Evolutionary conservation across 345 rosid species (phyloP).

Genomic region (Cardamine chenopodiifolia): DNA sequence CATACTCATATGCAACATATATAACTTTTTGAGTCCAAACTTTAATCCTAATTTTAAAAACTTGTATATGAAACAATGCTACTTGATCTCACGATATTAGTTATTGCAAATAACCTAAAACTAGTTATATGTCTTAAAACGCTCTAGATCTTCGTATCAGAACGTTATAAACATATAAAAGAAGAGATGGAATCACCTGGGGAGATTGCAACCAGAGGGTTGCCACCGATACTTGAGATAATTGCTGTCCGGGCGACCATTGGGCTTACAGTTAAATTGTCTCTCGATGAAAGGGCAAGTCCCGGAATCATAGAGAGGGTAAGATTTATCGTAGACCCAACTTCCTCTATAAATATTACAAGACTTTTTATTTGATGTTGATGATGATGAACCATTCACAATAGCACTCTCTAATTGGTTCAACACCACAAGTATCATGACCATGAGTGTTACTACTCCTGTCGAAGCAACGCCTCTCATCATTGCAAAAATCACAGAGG

Average conservation of each 20-base stretch:
- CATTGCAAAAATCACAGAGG: slow-evolving; percentile 30
- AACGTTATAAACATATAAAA: neutral
- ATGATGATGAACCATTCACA: slow-evolving; percentile 18
- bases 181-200: slow-evolving; percentile 47
- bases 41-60: neutral
- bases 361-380: neutral
- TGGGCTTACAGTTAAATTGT: slow-evolving; percentile 58
- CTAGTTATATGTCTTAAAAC: neutral
- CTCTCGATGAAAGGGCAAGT: slow-evolving; percentile 57
- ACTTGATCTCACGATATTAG: neutral
- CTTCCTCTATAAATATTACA: slow-evolving; percentile 53
- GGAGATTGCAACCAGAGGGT: slow-evolving; percentile 53
- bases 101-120: neutral
- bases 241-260: slow-evolving; percentile 58
- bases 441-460: slow-evolving; percentile 19
- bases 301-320: slow-evolving; percentile 53
- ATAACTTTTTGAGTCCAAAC: neutral
- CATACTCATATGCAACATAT: slow-evolving; percentile 12
- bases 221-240: slow-evolving; percentile 77
- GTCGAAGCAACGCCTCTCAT: slow-evolving; percentile 36
- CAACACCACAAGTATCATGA: slow-evolving; percentile 31
- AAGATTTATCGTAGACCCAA: slow-evolving; percentile 64
- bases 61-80: neutral
- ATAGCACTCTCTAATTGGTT: slow-evolving; percentile 33
- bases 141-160: neutral